Conservation (phyloP, 306 rosid species). For the Astragalus membranaceus region DNA sequence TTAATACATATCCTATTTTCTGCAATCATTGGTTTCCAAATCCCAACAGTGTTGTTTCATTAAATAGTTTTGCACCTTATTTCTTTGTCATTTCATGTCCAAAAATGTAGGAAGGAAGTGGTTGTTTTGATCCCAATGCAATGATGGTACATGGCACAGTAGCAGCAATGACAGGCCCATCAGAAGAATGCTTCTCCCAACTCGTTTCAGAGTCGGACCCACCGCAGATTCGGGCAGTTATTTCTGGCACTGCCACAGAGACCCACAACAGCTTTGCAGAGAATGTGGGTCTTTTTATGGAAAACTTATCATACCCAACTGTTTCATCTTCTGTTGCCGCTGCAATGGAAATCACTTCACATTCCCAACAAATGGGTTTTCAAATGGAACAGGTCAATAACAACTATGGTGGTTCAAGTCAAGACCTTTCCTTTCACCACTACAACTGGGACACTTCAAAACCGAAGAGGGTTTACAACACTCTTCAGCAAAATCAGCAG, state of each 20-base stretch:
- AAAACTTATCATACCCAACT: slow-evolving; percentile 8
- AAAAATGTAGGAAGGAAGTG: slow-evolving; percentile 21
- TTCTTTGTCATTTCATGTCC: background rate
- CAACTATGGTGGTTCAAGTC: background rate
- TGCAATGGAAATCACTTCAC: slow-evolving; percentile 31
- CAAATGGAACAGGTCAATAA: background rate
- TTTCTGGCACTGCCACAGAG: background rate
- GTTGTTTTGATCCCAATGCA: slow-evolving; percentile 17
- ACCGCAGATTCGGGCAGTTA: background rate
- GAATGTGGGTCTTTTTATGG: slow-evolving; percentile 12
- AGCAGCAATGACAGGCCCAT: background rate
- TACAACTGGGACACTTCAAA: too few species aligned
- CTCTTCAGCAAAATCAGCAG: too few species aligned
- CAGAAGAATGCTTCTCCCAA: slow-evolving; percentile 24
- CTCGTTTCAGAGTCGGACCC: slow-evolving; percentile 1
- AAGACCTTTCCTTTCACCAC: background rate
- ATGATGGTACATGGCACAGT: background rate
- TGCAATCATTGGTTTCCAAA: background rate
- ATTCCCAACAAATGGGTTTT: slow-evolving; percentile 11
- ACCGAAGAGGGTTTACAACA: too few species aligned
- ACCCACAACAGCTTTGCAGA: background rate
- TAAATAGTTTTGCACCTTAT: background rate
- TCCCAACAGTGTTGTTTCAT: background rate
- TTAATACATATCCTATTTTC: background rate
- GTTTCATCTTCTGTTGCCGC: background rate